Conservation (phyloP, 2,329 filamentous ascomycete species). For the Alternaria sp. region DNA sequence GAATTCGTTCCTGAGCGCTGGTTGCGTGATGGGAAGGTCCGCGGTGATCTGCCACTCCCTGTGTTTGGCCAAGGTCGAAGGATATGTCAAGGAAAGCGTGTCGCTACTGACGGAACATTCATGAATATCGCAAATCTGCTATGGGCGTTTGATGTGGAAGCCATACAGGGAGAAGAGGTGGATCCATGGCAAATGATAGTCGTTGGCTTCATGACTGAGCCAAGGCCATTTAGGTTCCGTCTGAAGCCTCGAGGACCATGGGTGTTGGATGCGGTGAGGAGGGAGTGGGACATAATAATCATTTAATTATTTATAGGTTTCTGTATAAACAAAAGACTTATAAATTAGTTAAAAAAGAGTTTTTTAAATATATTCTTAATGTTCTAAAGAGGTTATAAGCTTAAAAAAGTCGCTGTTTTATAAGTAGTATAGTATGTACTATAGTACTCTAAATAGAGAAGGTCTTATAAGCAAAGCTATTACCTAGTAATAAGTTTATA, state of each 20-base stretch:
- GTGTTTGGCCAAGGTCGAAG: slow-evolving; percentile 17
- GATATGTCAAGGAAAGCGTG: slow-evolving; percentile 16
- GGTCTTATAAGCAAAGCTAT: too few relatives aligned
- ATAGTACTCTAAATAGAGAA: too few relatives aligned
- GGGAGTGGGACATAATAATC: slow-evolving; percentile 10
- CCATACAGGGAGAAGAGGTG: slow-evolving; percentile 1
- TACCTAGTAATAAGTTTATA: too few relatives aligned
- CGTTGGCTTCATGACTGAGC: slow-evolving; percentile 15
- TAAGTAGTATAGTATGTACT: too few relatives aligned
- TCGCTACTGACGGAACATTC: slow-evolving; percentile 13
- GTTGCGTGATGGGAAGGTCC: slow-evolving; percentile 10
- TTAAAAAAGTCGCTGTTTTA: too few relatives aligned
- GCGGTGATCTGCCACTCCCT: slow-evolving; percentile 10
- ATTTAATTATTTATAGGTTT: too few relatives aligned
- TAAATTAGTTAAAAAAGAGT: too few relatives aligned
- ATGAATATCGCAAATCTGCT: slow-evolving; percentile 11
- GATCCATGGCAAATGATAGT: slow-evolving; percentile 14
- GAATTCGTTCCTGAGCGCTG: slow-evolving; percentile 15
- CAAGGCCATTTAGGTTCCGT: slow-evolving; percentile 11
- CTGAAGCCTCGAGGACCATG: slow-evolving; percentile 11
- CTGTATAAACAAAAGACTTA: too few relatives aligned
- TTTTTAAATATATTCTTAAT: too few relatives aligned
- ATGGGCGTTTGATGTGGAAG: slow-evolving; percentile 12
- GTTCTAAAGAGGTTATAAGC: too few relatives aligned
- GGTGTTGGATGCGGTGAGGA: slow-evolving; percentile 9